Evolutionary conservation across 2,329 filamentous ascomycete species (phyloP), one percentile per base, ranked within the genome.

Genomic region (Cylindrodendrum hubeiense): DNA sequence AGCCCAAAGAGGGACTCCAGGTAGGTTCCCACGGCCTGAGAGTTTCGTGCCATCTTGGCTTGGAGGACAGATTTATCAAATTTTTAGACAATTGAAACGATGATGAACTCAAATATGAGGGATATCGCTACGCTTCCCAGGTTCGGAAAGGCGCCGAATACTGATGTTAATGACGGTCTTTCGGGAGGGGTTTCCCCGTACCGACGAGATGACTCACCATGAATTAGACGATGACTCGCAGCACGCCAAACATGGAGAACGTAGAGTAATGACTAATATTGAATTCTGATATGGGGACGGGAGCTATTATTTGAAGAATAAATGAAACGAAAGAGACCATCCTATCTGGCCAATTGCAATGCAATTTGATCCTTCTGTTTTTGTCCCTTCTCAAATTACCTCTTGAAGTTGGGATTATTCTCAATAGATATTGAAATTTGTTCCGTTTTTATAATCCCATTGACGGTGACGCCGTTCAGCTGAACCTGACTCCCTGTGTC

Each of bases 1-100:
- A 79, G 74, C 19, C 72, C 67, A 58, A 79, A 78, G 30, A 79
- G 65, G 8, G 68, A 67, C 24, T 74, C 53, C 26, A 79, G 72
- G 46, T 77, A 78, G 61, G 19, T 50, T 13, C 63, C 60, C 15
- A 67, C 62, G 10, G 62, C 49, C 3, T 58, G 62, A 3, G 47
- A 3, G 43, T 37, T 63, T 50, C 59, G 67, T 5, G 63, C 28
- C 71, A 73, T 73, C 34, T 39, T 33, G 19, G 22, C 37, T 8
- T 19, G 37, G 7, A 7, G 37, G 17, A 17, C 28, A 10, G 2
- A 30, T 30, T 12, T 30, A n/a, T 12, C 28, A 30, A 30, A 30
- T 12, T 30, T 3, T 30, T 12, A 2, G 8, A 30, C 9, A 12
- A 12, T 9, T 30, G 28, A 12, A 30, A 2, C 28, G 28, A 30